Conservation (phyloP, 345 rosid species). For the Jatropha curcas region DNA sequence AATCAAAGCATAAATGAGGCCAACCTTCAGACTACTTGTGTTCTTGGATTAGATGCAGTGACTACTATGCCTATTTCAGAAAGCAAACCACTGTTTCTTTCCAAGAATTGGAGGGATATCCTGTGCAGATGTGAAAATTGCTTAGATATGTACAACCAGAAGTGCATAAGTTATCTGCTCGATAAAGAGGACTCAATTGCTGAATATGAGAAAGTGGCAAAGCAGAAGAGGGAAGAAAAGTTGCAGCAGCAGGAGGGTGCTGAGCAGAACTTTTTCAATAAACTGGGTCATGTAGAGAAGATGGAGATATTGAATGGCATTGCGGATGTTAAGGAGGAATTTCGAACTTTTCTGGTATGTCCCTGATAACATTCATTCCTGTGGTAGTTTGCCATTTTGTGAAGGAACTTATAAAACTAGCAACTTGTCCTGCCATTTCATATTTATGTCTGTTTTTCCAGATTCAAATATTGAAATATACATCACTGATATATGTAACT, state of each 20-base stretch:
- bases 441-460: not conserved
- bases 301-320: constrained; percentile 88
- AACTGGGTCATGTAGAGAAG: constrained; percentile 86
- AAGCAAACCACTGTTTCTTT: constrained; percentile 68
- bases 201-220: constrained; percentile 86
- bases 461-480: not conserved
- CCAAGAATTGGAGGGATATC: constrained; percentile 80
- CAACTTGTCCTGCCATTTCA: not conserved
- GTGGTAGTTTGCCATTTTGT: not conserved
- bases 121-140: constrained; percentile 81
- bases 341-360: constrained; percentile 69
- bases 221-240: constrained; percentile 87
- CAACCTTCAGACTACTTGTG: constrained; percentile 34
- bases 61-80: constrained; percentile 32
- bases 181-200: constrained; percentile 84
- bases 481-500: not conserved
- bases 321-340: constrained; percentile 75
- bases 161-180: constrained; percentile 59
- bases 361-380: not conserved
- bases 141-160: constrained; percentile 59
- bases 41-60: constrained; percentile 36
- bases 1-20: constrained; percentile 22
- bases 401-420: not conserved
- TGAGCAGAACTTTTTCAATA: constrained; percentile 58
- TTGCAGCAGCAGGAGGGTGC: constrained; percentile 78